A percentile compares a stretch with the other conserved stretches of the same genome.
Conservation (phyloP, 2,329 filamentous ascomycete species). For the Pseudogymnoascus sp. region DNA sequence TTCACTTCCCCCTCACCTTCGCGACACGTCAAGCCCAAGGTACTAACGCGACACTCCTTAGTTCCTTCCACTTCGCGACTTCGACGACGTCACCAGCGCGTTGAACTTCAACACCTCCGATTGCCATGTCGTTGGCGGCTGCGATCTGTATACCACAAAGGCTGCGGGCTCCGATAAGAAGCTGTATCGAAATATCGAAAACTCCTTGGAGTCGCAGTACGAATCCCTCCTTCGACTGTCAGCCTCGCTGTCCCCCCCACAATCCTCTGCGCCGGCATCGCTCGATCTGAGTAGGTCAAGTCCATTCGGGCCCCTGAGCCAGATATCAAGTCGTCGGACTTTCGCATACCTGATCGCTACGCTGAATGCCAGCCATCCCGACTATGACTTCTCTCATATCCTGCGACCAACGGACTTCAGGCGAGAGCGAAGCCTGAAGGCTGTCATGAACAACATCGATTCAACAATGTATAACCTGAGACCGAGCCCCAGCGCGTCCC, state of each 20-base stretch:
- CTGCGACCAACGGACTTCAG: slow-evolving; percentile 84
- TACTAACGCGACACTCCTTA: slow-evolving; percentile 33
- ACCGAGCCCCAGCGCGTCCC: slow-evolving; percentile 44
- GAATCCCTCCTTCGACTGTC: slow-evolving; percentile 79
- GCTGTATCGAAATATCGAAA: slow-evolving; percentile 90
- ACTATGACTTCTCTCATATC: slow-evolving; percentile 95
- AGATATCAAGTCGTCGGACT: slow-evolving; percentile 79
- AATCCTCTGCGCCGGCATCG: slow-evolving; percentile 40
- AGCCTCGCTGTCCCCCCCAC: slow-evolving; percentile 76
- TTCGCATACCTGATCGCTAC: slow-evolving; percentile 97
- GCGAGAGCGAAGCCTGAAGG: slow-evolving; percentile 68
- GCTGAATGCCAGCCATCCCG: slow-evolving; percentile 86
- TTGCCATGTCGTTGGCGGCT: slow-evolving; percentile 84
- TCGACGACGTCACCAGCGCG: slow-evolving; percentile 84
- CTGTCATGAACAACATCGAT: slow-evolving; percentile 81
- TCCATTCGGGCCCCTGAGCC: slow-evolving; percentile 83
- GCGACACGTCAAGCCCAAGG: background rate
- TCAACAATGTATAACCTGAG: slow-evolving; percentile 80
- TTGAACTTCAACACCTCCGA: slow-evolving; percentile 95
- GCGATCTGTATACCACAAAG: slow-evolving; percentile 96
- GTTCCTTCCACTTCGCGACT: slow-evolving; percentile 86
- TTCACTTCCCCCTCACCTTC: slow-evolving; percentile 18
- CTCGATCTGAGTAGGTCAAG: slow-evolving; percentile 78
- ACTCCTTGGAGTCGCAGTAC: slow-evolving; percentile 84
- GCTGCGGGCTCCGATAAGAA: slow-evolving; percentile 94